Percentiles rank a stretch among this genome's conserved stretches.
Evolutionary conservation across 306 rosid species (phyloP).

Genomic region (Vigna reflexopilosa): DNA sequence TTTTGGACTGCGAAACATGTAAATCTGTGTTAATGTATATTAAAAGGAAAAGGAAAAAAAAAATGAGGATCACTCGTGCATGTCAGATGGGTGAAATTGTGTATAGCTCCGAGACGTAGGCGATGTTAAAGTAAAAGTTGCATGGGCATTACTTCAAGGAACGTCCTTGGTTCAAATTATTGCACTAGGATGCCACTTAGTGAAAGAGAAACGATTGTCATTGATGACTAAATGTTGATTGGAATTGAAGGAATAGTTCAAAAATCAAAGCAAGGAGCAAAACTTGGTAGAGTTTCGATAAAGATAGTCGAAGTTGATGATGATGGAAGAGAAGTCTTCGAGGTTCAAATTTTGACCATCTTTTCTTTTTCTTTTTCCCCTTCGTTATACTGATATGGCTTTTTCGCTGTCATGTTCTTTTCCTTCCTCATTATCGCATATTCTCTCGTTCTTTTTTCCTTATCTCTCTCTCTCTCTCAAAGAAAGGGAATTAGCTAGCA

Average conservation of each 20-base stretch:
- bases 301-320: slow-evolving; percentile 94
- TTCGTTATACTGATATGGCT: slow-evolving; percentile 59
- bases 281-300: slow-evolving; percentile 90
- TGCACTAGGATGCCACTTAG: slow-evolving; percentile 34
- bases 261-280: slow-evolving; percentile 59
- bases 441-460: slow-evolving; percentile 41
- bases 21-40: slow-evolving; percentile 6
- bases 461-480: slow-evolving; percentile 37
- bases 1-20: slow-evolving; percentile 30
- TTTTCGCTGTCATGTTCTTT: slow-evolving; percentile 79
- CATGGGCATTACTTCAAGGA: slow-evolving; percentile 59
- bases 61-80: slow-evolving; percentile 46
- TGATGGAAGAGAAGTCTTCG: slow-evolving; percentile 91
- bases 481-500: slow-evolving; percentile 2
- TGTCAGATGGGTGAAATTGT: slow-evolving; percentile 40
- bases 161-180: slow-evolving; percentile 47
- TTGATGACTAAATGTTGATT: slow-evolving; percentile 50
- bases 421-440: slow-evolving; percentile 48
- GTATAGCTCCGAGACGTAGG: slow-evolving; percentile 47
- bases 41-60: background rate
- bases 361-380: slow-evolving; percentile 63
- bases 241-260: slow-evolving; percentile 58
- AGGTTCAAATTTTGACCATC: slow-evolving; percentile 96
- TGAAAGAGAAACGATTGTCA: slow-evolving; percentile 49
- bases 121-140: slow-evolving; percentile 56